Conservation (phyloP, 441 rosid genomes). For the Erodium chrysanthum region DNA sequence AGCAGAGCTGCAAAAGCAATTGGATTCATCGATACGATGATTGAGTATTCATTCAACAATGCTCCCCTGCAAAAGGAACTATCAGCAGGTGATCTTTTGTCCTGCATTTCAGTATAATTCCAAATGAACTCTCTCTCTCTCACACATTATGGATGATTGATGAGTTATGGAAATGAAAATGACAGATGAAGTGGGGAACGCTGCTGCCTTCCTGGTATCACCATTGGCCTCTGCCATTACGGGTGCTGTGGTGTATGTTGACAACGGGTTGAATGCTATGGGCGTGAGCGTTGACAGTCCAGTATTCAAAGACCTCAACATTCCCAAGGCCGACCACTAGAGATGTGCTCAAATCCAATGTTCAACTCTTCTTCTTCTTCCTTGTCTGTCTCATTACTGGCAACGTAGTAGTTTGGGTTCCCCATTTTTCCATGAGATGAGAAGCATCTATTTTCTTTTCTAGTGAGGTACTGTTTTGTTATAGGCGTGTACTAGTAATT, state of each 20-base stretch:
- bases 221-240: slow-evolving; percentile 83
- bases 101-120: too few species aligned
- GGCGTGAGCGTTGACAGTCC: slow-evolving; percentile 91
- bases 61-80: slow-evolving; percentile 77
- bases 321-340: slow-evolving; percentile 33
- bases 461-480: too few species aligned
- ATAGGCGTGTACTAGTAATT: too few species aligned
- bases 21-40: slow-evolving; percentile 77
- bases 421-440: too few species aligned
- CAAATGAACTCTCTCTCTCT: too few species aligned
- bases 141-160: too few species aligned
- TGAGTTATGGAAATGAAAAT: not conserved
- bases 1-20: slow-evolving; percentile 89
- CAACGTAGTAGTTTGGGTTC: too few species aligned
- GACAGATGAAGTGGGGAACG: slow-evolving; percentile 61
- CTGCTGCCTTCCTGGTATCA: slow-evolving; percentile 76
- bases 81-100: slow-evolving; percentile 37
- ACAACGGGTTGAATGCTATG: slow-evolving; percentile 89
- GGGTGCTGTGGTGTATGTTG: slow-evolving; percentile 70
- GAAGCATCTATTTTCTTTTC: too few species aligned
- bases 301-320: slow-evolving; percentile 48
- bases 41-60: slow-evolving; percentile 61
- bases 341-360: too few species aligned
- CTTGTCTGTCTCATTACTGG: too few species aligned
- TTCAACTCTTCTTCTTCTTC: too few species aligned